These are phyloP conservation scores for Paracorniculantispora psalliotae DNA, from an alignment of 2,329 filamentous ascomycete genomes.

Conservation along the genomic window DNA sequence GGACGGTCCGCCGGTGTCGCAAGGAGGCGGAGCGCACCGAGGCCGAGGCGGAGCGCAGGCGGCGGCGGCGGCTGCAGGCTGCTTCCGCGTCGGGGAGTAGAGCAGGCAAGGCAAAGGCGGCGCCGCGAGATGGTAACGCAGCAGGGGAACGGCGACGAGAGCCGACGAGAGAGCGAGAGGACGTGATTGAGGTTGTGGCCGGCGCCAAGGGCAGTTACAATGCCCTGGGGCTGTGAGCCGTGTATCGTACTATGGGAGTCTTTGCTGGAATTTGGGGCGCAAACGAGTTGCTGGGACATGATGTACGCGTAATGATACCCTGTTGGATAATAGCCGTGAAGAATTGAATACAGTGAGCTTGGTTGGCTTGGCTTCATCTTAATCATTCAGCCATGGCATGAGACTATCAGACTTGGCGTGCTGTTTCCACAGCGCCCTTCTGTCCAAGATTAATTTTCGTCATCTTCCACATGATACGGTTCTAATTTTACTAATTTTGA, in stretches of 20 bases:
- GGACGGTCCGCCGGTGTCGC: constrained; percentile 46
- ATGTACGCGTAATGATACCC: not conserved
- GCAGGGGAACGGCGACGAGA: not conserved
- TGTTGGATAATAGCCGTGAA: not conserved
- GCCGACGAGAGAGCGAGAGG: constrained; percentile 8
- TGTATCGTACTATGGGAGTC: not conserved
- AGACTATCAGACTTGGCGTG: too few species aligned
- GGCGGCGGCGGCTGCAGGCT: constrained; percentile 18
- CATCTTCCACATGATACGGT: too few species aligned
- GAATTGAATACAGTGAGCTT: not conserved
- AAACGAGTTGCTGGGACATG: not conserved
- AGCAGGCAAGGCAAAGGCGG: not conserved
- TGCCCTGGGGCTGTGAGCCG: constrained; percentile 29
- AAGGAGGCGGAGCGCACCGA: constrained; percentile 38
- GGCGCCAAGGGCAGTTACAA: constrained; percentile 26
- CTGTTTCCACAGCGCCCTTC: too few species aligned
- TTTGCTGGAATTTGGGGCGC: not conserved
- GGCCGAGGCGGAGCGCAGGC: constrained; percentile 23
- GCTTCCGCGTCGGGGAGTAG: not conserved
- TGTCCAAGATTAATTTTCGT: too few species aligned
- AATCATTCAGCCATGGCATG: too few species aligned
- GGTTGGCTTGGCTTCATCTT: not conserved
- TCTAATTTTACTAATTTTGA: too few species aligned
- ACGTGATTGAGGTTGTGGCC: constrained; percentile 13
- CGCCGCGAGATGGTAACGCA: not conserved